A percentile compares a stretch with the other conserved stretches of the same genome.
Evolutionary conservation across 1,284 basidiomycete genomes (phyloP).

Genomic region (Lentinula novae-zelandiae): DNA sequence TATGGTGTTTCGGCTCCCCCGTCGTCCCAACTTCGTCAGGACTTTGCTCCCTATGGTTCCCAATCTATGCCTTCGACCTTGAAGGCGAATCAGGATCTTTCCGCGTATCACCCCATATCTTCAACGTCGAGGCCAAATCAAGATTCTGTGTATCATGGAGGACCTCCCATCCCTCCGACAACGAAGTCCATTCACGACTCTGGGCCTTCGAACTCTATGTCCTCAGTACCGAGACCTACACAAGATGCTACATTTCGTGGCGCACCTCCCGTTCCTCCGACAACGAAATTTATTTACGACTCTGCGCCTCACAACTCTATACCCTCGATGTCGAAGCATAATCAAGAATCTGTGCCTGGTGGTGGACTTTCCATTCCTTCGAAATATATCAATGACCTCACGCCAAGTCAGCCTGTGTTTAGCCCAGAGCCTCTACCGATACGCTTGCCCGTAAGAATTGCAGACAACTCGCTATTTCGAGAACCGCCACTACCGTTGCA

Average conservation of each 20-base stretch:
- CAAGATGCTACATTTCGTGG: background rate
- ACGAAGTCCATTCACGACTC: background rate
- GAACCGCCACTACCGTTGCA: background rate
- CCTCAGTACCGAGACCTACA: background rate
- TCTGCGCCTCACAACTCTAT: background rate
- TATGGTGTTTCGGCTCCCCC: background rate
- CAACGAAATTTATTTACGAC: background rate
- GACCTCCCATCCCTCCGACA: background rate
- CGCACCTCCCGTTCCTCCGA: background rate
- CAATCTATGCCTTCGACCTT: background rate
- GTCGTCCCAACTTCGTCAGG: background rate
- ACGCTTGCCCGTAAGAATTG: background rate
- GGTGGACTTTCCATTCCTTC: background rate
- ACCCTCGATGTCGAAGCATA: background rate
- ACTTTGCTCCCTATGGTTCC: background rate
- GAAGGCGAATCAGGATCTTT: background rate
- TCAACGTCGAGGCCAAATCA: background rate
- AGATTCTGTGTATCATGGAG: background rate
- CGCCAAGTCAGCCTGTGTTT: background rate
- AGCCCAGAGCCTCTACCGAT: constrained; percentile 9
- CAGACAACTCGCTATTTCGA: background rate
- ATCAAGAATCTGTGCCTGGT: background rate
- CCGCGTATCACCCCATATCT: background rate
- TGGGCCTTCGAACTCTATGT: background rate
- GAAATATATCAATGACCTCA: background rate